phyloP scores from a whole-genome alignment of 495 filamentous ascomycete genomes.

The Penicillium cinerascens region DNA sequence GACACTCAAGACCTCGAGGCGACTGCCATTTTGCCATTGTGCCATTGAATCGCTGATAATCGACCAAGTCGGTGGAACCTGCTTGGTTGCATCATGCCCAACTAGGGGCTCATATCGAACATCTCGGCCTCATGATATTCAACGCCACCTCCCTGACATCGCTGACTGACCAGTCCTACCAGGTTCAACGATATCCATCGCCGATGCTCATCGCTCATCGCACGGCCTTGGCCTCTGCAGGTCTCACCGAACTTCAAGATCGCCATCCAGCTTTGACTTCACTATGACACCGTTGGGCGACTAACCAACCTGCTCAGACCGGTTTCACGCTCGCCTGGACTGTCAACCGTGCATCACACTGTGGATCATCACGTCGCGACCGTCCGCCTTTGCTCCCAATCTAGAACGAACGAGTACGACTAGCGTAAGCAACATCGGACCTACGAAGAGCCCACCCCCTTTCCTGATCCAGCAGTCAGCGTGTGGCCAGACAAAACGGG shows the following conservation, averaged over 20 bases:
- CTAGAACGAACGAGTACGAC: neutral
- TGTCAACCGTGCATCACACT: neutral
- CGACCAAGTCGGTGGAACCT: neutral
- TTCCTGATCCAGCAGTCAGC: neutral
- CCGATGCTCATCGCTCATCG: neutral
- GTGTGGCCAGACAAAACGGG: neutral
- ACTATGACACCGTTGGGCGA: neutral
- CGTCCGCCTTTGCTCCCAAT: neutral
- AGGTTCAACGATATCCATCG: neutral
- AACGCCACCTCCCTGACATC: neutral
- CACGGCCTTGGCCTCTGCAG: too few relatives aligned
- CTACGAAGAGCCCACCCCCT: neutral
- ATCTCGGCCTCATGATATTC: neutral
- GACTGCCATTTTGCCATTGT: neutral
- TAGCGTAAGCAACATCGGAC: neutral
- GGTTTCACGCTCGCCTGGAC: neutral
- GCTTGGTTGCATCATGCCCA: neutral
- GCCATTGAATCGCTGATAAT: neutral
- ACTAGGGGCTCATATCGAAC: neutral
- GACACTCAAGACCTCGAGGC: neutral
- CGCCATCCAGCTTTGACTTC: neutral
- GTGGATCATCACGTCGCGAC: neutral
- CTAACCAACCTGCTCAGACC: neutral
- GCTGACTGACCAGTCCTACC: neutral
- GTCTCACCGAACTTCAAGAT: too few relatives aligned